Evolutionary conservation across 2,329 filamentous ascomycete species (phyloP), one percentile per base, ranked within the genome.

Genomic region (Scolecobasidium constrictum): DNA sequence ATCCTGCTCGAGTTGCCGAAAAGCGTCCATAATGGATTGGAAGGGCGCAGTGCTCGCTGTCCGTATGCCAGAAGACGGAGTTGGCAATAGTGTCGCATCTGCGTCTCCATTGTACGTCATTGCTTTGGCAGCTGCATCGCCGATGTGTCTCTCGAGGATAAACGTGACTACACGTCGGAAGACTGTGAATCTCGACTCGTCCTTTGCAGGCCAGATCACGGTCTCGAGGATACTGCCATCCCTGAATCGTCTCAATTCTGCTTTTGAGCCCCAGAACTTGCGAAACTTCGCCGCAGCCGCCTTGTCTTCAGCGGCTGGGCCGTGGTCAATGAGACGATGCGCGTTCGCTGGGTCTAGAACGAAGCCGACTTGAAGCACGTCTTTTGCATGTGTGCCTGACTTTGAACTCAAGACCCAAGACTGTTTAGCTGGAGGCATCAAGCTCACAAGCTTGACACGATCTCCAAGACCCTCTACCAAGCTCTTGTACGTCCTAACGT

Each of bases 191-290:
- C 71, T 67, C 2, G 77, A 67, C 2, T 73, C 67, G 43, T 75
- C 71, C 49, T 79, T 74, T 2, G 71, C 48, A 2, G 63, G 71
- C 92, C 92, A 98, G 16, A 94, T 81, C 21, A 96, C 68, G 54
- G 85, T 94, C 61, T 98, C 93, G 6, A 87, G 72, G 50, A 98
- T 95, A 52, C 82, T 90, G 17, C 92, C 92, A 55, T 96, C 87
- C 53, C 88, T 93, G 69, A 98, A 98, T 16, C 92, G 83, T 49
- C 92, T 78, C 36, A 98, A 71, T 60, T 98, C 92, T 1, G 92
- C 77, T 58, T 92, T 94, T 7, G 90, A 82, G 5, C 90, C 92
- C 92, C 93, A 98, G 58, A 98, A 96, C 23, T 81, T 77, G 26
- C 86, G 83, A 60, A 95, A 98, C 22, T 72, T 73, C 7, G 79